Conservation (phyloP, 768 basidiomycete species). For the Clitopilus passeckerianus region DNA sequence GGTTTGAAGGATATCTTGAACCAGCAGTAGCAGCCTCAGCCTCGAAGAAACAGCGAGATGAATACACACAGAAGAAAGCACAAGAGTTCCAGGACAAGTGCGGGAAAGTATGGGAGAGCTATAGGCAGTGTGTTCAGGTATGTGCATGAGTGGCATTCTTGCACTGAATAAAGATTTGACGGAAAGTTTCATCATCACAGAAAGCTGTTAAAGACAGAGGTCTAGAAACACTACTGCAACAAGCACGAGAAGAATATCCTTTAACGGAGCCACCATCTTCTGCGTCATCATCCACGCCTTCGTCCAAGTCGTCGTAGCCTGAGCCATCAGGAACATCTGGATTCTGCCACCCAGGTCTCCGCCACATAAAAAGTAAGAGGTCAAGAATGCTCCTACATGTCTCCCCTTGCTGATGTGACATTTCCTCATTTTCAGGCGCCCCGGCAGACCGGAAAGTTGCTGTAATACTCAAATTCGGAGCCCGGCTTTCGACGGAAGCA, state of each 20-base stretch:
- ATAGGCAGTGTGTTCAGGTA: slow-evolving; percentile 82
- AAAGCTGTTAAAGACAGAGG: slow-evolving; percentile 77
- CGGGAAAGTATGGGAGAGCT: slow-evolving; percentile 76
- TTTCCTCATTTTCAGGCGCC: too few species aligned
- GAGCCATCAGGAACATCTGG: background rate
- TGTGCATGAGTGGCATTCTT: slow-evolving; percentile 14
- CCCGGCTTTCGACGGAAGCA: too few species aligned
- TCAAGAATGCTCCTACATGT: too few species aligned
- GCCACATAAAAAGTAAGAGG: too few species aligned
- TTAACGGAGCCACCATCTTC: slow-evolving; percentile 54
- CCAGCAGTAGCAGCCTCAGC: slow-evolving; percentile 53
- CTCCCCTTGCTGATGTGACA: too few species aligned
- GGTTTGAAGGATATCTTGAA: slow-evolving; percentile 96
- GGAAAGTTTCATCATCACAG: slow-evolving; percentile 30
- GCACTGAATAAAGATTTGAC: background rate
- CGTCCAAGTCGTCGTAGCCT: background rate
- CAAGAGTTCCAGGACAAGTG: slow-evolving; percentile 86
- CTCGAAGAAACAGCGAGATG: slow-evolving; percentile 40
- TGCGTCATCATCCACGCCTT: slow-evolving; percentile 8
- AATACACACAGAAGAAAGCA: slow-evolving; percentile 72
- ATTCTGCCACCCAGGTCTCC: background rate
- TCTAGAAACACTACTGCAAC: slow-evolving; percentile 68
- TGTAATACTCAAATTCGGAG: too few species aligned
- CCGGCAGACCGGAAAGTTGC: too few species aligned
- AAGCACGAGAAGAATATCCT: slow-evolving; percentile 79